A percentile compares a stretch with the other conserved stretches of the same genome.
These are phyloP conservation scores for Blastobotrys buckinghamii DNA, from an alignment of 1,139 yeast species.

Conservation along the genomic window DNA sequence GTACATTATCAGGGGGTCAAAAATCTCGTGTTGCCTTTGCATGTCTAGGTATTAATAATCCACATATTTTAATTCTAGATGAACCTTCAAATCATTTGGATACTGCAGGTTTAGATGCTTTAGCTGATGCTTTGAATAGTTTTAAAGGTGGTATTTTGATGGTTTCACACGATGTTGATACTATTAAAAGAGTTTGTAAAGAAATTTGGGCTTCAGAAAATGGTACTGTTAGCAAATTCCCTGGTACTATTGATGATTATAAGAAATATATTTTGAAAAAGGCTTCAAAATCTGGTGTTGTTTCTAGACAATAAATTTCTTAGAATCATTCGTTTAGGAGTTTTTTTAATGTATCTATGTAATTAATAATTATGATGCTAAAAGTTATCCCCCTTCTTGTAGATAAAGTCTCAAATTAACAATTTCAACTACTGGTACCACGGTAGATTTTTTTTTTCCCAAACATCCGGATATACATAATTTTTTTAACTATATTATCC, in stretches of 20 bases:
- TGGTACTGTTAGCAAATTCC: constrained; percentile 71
- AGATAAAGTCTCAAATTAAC: too few relatives aligned
- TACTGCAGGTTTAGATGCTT: constrained; percentile 95
- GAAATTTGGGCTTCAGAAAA: constrained; percentile 94
- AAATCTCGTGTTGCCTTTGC: constrained; percentile 98
- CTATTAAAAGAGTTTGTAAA: constrained; percentile 80
- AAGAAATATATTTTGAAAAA: constrained; percentile 76
- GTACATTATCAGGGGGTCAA: constrained; percentile 92
- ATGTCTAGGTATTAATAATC: constrained; percentile 80
- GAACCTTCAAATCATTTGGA: constrained; percentile 99
- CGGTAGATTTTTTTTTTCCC: too few relatives aligned
- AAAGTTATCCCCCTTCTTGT: too few relatives aligned
- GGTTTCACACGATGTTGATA: constrained; percentile 96
- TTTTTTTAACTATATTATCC: too few relatives aligned
- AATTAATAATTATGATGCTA: too few relatives aligned
- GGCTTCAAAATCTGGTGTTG: constrained; percentile 86
- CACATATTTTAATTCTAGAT: constrained; percentile 89
- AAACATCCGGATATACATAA: too few relatives aligned
- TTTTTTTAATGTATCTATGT: too few relatives aligned
- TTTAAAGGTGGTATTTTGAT: constrained; percentile 94
- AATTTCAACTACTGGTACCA: too few relatives aligned
- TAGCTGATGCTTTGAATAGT: constrained; percentile 77
- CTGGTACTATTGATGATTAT: constrained; percentile 81
- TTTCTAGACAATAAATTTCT: constrained; percentile 64
- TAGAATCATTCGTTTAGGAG: too few relatives aligned